These are phyloP conservation scores for Plasmodium coatneyi DNA, from an alignment of 169 alveolate species.

Conservation along the genomic window DNA sequence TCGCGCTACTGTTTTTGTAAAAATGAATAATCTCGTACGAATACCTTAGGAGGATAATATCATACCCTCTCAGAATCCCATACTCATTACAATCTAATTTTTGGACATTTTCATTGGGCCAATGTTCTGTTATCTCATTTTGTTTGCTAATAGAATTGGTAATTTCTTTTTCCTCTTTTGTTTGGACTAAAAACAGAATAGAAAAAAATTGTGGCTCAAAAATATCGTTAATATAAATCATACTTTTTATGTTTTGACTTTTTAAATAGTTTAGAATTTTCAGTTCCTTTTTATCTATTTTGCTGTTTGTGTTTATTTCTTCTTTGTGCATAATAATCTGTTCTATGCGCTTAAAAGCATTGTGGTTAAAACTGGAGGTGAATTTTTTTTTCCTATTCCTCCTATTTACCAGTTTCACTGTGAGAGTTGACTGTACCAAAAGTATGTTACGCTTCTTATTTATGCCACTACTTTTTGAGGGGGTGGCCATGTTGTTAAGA, in stretches of 20 bases:
- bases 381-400: not conserved
- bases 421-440: not conserved
- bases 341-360: constrained; percentile 40
- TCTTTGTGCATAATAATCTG: constrained; percentile 26
- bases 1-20: constrained; percentile 17
- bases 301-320: not conserved
- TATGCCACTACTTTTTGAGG: not conserved
- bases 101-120: not conserved
- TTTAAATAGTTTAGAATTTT: constrained; percentile 42
- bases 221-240: constrained; percentile 60
- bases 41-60: constrained; percentile 57
- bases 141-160: not conserved
- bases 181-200: constrained; percentile 18
- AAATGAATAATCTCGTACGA: constrained; percentile 51
- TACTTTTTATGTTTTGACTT: constrained; percentile 62
- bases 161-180: constrained; percentile 32
- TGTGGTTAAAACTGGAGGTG: constrained; percentile 23
- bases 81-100: constrained; percentile 35
- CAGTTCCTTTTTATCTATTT: constrained; percentile 16
- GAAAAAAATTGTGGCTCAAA: constrained; percentile 53
- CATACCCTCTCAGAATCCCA: constrained; percentile 50
- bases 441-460: constrained; percentile 38
- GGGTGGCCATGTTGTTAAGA: constrained; percentile 7
- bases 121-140: not conserved
- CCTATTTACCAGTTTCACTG: not conserved